Base-by-base conservation (phyloP, 202 grass and related monocot species). In the Tripidium arundinaceum region DNA sequence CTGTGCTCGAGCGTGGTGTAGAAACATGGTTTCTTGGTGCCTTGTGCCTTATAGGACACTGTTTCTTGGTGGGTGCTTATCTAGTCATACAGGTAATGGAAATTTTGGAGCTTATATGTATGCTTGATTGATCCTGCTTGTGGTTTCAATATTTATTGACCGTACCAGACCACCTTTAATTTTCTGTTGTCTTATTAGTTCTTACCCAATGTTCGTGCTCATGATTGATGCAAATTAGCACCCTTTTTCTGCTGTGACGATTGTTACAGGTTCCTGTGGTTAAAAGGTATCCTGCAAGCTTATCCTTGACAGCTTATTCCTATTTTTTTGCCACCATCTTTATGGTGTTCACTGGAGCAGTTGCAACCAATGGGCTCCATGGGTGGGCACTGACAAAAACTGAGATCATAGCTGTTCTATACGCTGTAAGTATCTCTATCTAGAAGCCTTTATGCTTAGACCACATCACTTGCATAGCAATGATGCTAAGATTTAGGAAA, bases 251-350 rank as follows among this genome's bases (percentile, higher is more conserved):
- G 8, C 66, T 39, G 18, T 27, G 38, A 62, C 0, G 2, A 46
- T 84, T 85, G 34, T 81, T 89, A 37, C 90, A 98, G 90, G 90
- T 88, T 64, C 90, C 92, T 36, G 86, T 98, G 27, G 69, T 98
- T 50, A 74, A 69, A 50, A 95, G 84, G 72, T 98, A 98, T 55
- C 88, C 92, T 9, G 86, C 92, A 40, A 95, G 92, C 84, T 83
- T 98, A 79, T 95, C 92, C 59, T 88, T 98, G 80, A 98, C 95
- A 11, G 92, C 95, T 26, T 98, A 89, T 50, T 93, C 95, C 0
- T 98, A 98, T 39, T 83, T 83, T 38, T 98, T 98, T 72, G 95
- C 81, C 12, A 79, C 92, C 65, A 4, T 95, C 14, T 91, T 93
- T 46, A 98, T 98, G 95, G 84, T 98, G 58, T 26, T 93, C 50